phyloP scores from a whole-genome alignment of 2,329 filamentous ascomycete species.

The Ophiostoma novo-ulmi region DNA sequence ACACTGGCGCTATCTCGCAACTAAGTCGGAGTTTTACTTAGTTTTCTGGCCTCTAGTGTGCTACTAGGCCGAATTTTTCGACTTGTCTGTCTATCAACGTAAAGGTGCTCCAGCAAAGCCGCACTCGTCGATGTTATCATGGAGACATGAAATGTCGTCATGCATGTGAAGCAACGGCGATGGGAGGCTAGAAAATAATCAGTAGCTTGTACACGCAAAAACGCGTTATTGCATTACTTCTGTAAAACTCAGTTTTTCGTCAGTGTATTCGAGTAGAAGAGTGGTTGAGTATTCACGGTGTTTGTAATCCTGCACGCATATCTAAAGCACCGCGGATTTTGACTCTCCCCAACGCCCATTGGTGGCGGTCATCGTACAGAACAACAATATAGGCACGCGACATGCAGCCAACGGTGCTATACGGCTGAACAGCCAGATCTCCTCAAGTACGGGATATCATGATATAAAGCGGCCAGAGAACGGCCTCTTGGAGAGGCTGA shows the following conservation, averaged over 20 bases:
- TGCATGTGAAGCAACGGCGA: background rate
- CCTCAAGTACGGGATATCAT: too few species aligned
- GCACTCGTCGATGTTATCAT: constrained; percentile 16
- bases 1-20: background rate
- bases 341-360: too few species aligned
- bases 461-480: too few species aligned
- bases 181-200: background rate
- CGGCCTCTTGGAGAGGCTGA: too few species aligned
- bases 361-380: too few species aligned
- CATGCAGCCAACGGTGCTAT: too few species aligned
- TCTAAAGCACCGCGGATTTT: too few species aligned
- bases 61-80: background rate
- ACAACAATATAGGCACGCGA: too few species aligned
- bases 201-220: background rate
- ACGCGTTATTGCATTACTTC: background rate
- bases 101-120: background rate
- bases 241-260: too few species aligned
- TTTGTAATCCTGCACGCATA: too few species aligned
- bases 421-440: background rate
- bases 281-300: too few species aligned
- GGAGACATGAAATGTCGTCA: constrained; percentile 20
- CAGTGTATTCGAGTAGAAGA: too few species aligned
- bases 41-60: background rate
- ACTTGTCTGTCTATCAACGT: background rate
- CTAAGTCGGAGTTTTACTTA: background rate